A percentile compares a stretch with the other conserved stretches of the same genome.
These are phyloP conservation scores for Rhizomucor pusillus DNA, from an alignment of 371 early-diverging fungal species.

Conservation along the genomic window DNA sequence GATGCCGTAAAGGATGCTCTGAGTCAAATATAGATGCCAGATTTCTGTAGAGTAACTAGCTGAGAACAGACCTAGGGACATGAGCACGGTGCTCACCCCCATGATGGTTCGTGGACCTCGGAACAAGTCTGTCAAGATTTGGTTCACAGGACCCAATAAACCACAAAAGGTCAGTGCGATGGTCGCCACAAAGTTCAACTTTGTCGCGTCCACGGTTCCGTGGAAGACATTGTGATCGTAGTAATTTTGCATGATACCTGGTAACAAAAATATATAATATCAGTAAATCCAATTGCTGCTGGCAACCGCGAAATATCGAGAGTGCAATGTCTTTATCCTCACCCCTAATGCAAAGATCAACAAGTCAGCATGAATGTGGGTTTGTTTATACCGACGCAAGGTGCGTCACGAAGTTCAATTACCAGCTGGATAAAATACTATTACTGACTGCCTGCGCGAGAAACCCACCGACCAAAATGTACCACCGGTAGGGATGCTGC, in stretches of 20 bases:
- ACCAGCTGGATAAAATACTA: slow-evolving; percentile 36
- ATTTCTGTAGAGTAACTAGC: slow-evolving; percentile 35
- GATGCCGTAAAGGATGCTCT: slow-evolving; percentile 65
- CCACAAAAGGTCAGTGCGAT: slow-evolving; percentile 28
- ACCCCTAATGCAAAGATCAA: too few relatives aligned
- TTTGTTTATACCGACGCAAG: too few relatives aligned
- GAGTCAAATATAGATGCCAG: slow-evolving; percentile 71
- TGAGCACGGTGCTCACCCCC: slow-evolving; percentile 18
- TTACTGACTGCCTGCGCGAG: slow-evolving; percentile 34
- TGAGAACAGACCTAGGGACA: slow-evolving; percentile 30
- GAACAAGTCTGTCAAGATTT: slow-evolving; percentile 20
- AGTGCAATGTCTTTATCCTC: too few relatives aligned
- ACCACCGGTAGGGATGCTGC: slow-evolving; percentile 28
- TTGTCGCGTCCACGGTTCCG: slow-evolving; percentile 7
- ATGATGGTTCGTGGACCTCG: slow-evolving; percentile 23
- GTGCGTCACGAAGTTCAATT: background rate
- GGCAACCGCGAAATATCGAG: too few relatives aligned
- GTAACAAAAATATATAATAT: too few relatives aligned
- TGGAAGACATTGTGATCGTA: slow-evolving; percentile 23
- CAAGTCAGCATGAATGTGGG: too few relatives aligned
- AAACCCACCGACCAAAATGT: slow-evolving; percentile 27
- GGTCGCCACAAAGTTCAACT: slow-evolving; percentile 41
- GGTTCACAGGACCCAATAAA: slow-evolving; percentile 27
- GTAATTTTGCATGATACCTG: slow-evolving; percentile 31
- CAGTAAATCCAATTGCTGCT: too few relatives aligned